These are phyloP conservation scores for Vaucheria bursata DNA, from an alignment of 352 stramenopile species.

Conservation along the genomic window DNA sequence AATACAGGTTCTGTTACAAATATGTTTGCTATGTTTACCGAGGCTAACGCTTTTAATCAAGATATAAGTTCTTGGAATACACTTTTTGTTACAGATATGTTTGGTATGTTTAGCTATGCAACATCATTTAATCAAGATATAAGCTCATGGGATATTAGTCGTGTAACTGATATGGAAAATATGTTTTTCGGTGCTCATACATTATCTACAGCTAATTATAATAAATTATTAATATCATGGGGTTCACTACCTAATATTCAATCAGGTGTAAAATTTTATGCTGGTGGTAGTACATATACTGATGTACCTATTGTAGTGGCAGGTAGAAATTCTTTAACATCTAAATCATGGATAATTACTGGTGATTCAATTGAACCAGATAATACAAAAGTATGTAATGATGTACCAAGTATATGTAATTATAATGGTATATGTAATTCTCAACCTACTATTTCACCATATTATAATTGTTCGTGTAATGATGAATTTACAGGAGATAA, in stretches of 20 bases:
- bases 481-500: too few species aligned
- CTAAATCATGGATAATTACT: neutral
- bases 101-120: too few species aligned
- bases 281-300: neutral
- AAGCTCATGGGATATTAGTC: too few species aligned
- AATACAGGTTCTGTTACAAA: neutral
- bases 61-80: neutral
- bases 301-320: neutral
- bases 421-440: too few species aligned
- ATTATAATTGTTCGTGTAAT: too few species aligned
- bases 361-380: too few species aligned
- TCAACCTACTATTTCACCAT: too few species aligned
- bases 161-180: neutral
- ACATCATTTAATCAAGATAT: too few species aligned
- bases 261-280: neutral
- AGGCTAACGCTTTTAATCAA: neutral
- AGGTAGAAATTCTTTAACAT: neutral
- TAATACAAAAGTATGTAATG: too few species aligned
- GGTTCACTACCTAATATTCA: neutral
- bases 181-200: neutral
- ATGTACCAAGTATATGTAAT: too few species aligned
- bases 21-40: neutral
- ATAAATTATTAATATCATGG: neutral
- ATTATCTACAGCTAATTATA: neutral
- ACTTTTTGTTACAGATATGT: too few species aligned